Percentiles rank a stretch among this genome's conserved stretches.
phyloP scores from a whole-genome alignment of 2,329 filamentous ascomycete genomes.

The Xylariaceae sp. region DNA sequence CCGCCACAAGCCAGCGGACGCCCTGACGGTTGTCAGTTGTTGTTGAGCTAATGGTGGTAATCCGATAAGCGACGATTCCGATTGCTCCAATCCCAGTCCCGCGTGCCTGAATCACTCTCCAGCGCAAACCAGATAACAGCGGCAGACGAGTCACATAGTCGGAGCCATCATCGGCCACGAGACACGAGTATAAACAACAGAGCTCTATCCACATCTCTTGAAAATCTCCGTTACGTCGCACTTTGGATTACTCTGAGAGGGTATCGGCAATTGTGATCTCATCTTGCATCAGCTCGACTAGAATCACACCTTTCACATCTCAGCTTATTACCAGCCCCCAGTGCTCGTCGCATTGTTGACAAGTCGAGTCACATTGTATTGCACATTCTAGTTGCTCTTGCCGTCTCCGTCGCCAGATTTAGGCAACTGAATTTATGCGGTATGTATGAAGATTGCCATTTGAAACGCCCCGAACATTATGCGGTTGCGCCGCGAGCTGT shows the following conservation, averaged over 20 bases:
- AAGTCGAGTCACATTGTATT: neutral
- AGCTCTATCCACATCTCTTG: too few species aligned
- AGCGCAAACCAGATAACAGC: too few species aligned
- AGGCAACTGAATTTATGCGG: neutral
- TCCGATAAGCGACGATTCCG: conserved; percentile 11
- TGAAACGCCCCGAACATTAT: too few species aligned
- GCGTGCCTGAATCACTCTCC: neutral
- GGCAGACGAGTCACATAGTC: too few species aligned
- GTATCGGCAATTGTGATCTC: too few species aligned
- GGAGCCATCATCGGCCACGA: neutral
- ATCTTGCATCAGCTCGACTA: too few species aligned
- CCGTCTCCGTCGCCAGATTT: too few species aligned
- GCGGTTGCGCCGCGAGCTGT: neutral
- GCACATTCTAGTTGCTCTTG: too few species aligned
- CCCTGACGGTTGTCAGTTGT: conserved; percentile 1
- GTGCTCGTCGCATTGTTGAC: neutral
- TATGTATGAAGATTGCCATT: neutral
- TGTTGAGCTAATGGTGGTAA: conserved; percentile 13
- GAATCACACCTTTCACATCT: too few species aligned
- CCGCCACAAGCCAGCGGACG: conserved; percentile 10
- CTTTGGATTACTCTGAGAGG: too few species aligned
- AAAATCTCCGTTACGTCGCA: too few species aligned
- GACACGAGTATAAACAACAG: too few species aligned
- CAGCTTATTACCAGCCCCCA: neutral
- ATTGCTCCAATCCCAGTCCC: neutral